phyloP scores from a whole-genome alignment of 768 basidiomycete genomes.

The Mycena latifolia region DNA sequence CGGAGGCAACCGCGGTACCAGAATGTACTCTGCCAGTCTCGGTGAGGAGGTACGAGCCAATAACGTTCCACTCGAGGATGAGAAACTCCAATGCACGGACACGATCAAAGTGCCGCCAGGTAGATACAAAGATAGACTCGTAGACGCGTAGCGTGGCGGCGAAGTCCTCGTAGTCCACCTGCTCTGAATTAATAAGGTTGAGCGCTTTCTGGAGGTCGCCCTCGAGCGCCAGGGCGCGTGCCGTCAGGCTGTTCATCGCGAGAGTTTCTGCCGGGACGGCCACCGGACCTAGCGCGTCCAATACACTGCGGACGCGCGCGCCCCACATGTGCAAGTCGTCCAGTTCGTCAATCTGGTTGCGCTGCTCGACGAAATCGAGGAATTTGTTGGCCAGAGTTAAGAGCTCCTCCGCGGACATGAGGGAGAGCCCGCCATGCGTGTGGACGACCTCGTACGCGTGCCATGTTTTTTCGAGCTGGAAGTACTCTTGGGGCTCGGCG shows the following conservation, averaged over 20 bases:
- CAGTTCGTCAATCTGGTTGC: slow-evolving; percentile 28
- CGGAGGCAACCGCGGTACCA: neutral
- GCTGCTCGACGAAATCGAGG: slow-evolving; percentile 36
- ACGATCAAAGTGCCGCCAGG: slow-evolving; percentile 47
- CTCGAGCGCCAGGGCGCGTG: slow-evolving; percentile 30
- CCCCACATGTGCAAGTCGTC: slow-evolving; percentile 30
- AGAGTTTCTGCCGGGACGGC: neutral
- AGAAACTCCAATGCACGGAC: slow-evolving; percentile 46
- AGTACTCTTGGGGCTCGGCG: slow-evolving; percentile 1
- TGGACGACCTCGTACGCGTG: slow-evolving; percentile 39
- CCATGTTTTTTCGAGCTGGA: slow-evolving; percentile 49
- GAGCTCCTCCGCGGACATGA: slow-evolving; percentile 35
- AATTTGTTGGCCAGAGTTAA: slow-evolving; percentile 36
- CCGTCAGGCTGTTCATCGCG: slow-evolving; percentile 1
- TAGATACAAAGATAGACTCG: slow-evolving; percentile 52
- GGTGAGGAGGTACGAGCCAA: slow-evolving; percentile 37
- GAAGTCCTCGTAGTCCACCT: slow-evolving; percentile 38
- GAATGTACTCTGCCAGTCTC: slow-evolving; percentile 32
- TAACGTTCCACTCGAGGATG: slow-evolving; percentile 32
- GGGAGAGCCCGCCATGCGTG: slow-evolving; percentile 40
- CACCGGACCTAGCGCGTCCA: slow-evolving; percentile 6
- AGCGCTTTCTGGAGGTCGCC: slow-evolving; percentile 49
- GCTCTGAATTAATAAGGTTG: slow-evolving; percentile 41
- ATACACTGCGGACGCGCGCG: slow-evolving; percentile 10
- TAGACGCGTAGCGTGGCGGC: slow-evolving; percentile 46